Percentiles rank a stretch among this genome's conserved stretches.
Evolutionary conservation across 306 rosid genomes (phyloP).

Genomic region (Astragalus glycyphyllos): DNA sequence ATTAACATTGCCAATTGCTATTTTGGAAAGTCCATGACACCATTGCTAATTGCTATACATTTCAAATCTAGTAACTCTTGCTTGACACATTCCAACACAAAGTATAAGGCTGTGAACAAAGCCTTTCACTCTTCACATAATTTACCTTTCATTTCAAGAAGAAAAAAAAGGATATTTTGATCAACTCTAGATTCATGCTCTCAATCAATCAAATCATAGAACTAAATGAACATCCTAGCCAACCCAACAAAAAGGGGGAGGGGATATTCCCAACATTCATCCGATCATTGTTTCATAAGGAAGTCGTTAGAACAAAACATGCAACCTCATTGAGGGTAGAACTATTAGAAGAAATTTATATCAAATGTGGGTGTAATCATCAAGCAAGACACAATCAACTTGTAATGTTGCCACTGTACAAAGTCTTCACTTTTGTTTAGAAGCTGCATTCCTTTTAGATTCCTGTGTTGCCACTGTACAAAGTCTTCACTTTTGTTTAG

Average conservation of each 20-base stretch:
- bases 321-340: constrained; percentile 35
- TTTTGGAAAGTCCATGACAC: too few relatives aligned
- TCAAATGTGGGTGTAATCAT: constrained; percentile 34
- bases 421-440: too few relatives aligned
- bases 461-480: constrained; percentile 49
- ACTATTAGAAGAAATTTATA: constrained; percentile 39
- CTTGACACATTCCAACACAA: too few relatives aligned
- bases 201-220: constrained; percentile 52
- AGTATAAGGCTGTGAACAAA: too few relatives aligned
- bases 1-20: too few relatives aligned
- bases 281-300: constrained; percentile 42
- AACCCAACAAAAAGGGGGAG: constrained; percentile 50
- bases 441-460: too few relatives aligned
- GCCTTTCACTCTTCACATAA: too few relatives aligned
- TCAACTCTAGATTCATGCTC: constrained; percentile 38
- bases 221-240: constrained; percentile 49
- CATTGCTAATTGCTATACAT: too few relatives aligned
- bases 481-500: constrained; percentile 58
- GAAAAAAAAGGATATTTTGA: neutral
- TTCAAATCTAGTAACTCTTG: constrained; percentile 28
- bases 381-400: constrained; percentile 43
- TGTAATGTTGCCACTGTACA: constrained; percentile 39
- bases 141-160: too few relatives aligned
- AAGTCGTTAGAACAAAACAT: constrained; percentile 31
- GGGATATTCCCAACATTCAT: constrained; percentile 50